phyloP scores from a whole-genome alignment of 2,329 filamentous ascomycete genomes.

The Rutstroemia sydowiana region DNA sequence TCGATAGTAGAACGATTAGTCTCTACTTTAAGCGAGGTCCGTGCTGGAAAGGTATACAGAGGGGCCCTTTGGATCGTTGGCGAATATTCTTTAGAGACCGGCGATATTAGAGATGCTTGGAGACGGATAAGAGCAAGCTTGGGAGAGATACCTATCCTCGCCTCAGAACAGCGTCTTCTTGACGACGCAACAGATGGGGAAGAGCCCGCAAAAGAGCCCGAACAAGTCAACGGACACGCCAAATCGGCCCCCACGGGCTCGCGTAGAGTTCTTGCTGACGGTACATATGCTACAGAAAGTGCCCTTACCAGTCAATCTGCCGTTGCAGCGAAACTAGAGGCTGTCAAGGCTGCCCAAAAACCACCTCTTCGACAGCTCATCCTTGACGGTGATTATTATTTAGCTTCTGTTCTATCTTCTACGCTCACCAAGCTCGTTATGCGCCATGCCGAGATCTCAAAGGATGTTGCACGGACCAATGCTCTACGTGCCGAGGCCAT shows the following conservation, averaged over 20 bases:
- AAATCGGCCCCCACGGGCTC: conserved; percentile 78
- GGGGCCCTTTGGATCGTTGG: conserved; percentile 97
- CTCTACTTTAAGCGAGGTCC: conserved; percentile 83
- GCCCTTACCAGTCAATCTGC: conserved; percentile 90
- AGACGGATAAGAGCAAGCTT: conserved; percentile 89
- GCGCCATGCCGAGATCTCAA: conserved; percentile 89
- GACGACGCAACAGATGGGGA: conserved; percentile 71
- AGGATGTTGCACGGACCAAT: conserved; percentile 80
- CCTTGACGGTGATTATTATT: conserved; percentile 93
- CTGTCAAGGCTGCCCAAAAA: conserved; percentile 94
- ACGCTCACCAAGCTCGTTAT: conserved; percentile 96
- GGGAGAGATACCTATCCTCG: conserved; percentile 93
- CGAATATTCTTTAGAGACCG: conserved; percentile 91
- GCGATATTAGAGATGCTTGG: conserved; percentile 93
- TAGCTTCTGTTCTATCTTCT: conserved; percentile 89
- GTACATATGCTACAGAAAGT: conserved; percentile 95
- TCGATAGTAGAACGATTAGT: conserved; percentile 86
- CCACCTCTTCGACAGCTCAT: conserved; percentile 91
- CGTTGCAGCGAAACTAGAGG: conserved; percentile 83
- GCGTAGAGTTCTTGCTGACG: conserved; percentile 86
- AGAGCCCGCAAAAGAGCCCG: conserved; percentile 51
- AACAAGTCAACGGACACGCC: conserved; percentile 71
- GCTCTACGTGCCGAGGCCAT: conserved; percentile 93
- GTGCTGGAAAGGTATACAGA: conserved; percentile 93
- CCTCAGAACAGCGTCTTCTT: conserved; percentile 85